Conservation (phyloP, 164 flowering plant genomes). For the Vitis riparia region DNA sequence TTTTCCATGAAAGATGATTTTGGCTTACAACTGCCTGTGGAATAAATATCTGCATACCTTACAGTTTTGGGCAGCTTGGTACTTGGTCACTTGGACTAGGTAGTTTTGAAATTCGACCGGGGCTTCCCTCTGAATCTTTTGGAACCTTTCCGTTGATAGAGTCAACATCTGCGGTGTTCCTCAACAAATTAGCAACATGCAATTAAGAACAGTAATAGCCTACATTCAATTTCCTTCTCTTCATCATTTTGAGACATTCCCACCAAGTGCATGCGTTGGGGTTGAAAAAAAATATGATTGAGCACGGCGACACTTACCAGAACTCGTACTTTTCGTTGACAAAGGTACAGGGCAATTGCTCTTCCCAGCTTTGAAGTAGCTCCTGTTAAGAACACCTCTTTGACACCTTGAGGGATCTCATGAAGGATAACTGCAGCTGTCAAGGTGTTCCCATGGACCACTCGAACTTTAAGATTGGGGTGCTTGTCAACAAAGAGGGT, state of each 20-base stretch:
- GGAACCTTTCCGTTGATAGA: slow-evolving; percentile 72
- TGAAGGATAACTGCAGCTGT: slow-evolving; percentile 89
- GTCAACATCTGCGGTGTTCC: slow-evolving; percentile 72
- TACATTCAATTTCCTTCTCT: no score
- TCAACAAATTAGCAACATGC: not conserved
- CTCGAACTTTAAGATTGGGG: slow-evolving; percentile 69
- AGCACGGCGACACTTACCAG: slow-evolving; percentile 43
- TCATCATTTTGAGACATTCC: no score
- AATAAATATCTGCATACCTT: slow-evolving; percentile 41
- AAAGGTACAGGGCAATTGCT: slow-evolving; percentile 93
- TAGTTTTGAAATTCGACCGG: slow-evolving; percentile 56
- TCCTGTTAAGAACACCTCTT: slow-evolving; percentile 84
- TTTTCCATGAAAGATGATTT: no score
- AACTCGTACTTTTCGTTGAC: slow-evolving; percentile 56
- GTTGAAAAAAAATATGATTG: not conserved
- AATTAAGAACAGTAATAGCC: not conserved
- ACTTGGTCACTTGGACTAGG: slow-evolving; percentile 86
- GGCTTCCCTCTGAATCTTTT: slow-evolving; percentile 78
- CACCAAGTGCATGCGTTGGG: no score
- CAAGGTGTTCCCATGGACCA: slow-evolving; percentile 91
- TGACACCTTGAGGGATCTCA: slow-evolving; percentile 57
- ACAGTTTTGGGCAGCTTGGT: slow-evolving; percentile 76
- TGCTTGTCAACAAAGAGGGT: slow-evolving; percentile 76
- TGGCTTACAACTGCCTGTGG: no score
- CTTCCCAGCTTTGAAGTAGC: slow-evolving; percentile 98